Evolutionary conservation across 164 flowering plant genomes (phyloP).

Genomic region (Aristolochia fimbriata): DNA sequence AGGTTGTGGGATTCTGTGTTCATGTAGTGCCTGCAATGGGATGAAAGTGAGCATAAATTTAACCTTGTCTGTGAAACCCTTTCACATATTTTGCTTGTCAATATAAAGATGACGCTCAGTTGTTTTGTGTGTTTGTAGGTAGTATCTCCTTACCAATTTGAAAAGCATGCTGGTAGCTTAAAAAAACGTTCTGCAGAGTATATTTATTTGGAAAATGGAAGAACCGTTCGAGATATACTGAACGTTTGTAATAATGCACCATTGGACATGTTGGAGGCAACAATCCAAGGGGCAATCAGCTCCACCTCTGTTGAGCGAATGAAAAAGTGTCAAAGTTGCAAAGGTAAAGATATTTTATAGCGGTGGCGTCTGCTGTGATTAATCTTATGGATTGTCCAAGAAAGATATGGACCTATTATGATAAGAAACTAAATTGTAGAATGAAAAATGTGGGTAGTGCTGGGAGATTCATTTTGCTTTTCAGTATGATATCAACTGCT

Average conservation of each 20-base stretch:
- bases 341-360: conserved; percentile 25
- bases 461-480: too few species aligned
- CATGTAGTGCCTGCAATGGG: conserved; percentile 53
- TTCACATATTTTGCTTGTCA: neutral
- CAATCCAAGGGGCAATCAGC: conserved; percentile 31
- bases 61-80: neutral
- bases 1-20: conserved; percentile 58
- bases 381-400: too few species aligned
- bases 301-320: conserved; percentile 13
- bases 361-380: too few species aligned
- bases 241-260: conserved; percentile 41
- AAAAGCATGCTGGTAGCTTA: conserved; percentile 67
- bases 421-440: too few species aligned
- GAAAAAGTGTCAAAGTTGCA: conserved; percentile 32
- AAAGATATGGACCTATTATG: too few species aligned
- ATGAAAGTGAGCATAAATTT: conserved; percentile 29
- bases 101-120: neutral
- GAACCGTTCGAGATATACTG: conserved; percentile 50
- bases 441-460: too few species aligned
- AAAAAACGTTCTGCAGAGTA: conserved; percentile 63
- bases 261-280: conserved; percentile 30
- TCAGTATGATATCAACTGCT: too few species aligned
- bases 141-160: conserved; percentile 48
- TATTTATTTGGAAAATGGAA: conserved; percentile 68
- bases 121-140: conserved; percentile 25